Evolutionary conservation across 2,329 filamentous ascomycete genomes (phyloP).

Genomic region (Cladophialophora immunda): DNA sequence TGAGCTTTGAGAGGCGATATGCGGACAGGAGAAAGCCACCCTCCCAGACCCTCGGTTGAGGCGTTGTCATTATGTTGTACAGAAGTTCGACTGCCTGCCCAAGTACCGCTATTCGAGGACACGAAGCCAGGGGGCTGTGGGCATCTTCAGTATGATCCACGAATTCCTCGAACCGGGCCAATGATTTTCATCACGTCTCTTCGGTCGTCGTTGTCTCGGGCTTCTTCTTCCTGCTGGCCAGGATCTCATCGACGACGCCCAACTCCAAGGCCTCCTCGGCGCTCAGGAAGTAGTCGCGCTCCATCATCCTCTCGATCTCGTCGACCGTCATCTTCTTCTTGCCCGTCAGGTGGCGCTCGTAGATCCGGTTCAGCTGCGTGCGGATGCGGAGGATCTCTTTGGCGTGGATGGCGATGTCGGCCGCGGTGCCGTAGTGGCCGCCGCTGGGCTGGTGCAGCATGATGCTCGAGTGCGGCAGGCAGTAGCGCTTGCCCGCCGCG

Average conservation of each 20-base stretch:
- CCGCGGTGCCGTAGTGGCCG: slow-evolving; percentile 71
- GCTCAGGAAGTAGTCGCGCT: slow-evolving; percentile 92
- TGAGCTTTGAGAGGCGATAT: not conserved
- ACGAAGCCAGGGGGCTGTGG: not conserved
- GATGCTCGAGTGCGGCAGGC: slow-evolving; percentile 87
- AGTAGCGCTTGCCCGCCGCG: slow-evolving; percentile 82
- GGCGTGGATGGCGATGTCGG: slow-evolving; percentile 94
- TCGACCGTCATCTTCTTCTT: slow-evolving; percentile 54
- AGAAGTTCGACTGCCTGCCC: not conserved
- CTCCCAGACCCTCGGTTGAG: not conserved
- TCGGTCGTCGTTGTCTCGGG: slow-evolving; percentile 23
- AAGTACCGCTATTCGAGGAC: not conserved
- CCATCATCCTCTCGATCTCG: slow-evolving; percentile 94
- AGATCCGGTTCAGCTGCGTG: slow-evolving; percentile 88
- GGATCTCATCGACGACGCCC: slow-evolving; percentile 90
- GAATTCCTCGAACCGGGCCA: not conserved
- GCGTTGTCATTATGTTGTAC: not conserved
- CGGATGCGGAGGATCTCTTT: slow-evolving; percentile 93
- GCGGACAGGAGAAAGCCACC: not conserved
- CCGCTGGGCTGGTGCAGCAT: slow-evolving; percentile 98
- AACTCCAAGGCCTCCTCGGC: slow-evolving; percentile 87
- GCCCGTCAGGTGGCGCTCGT: slow-evolving; percentile 80
- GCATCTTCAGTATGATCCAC: not conserved
- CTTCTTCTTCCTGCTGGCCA: slow-evolving; percentile 62
- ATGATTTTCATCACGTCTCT: slow-evolving; percentile 1